Conservation (phyloP, 352 stramenopile species). For the Pythium aristosporum region DNA sequence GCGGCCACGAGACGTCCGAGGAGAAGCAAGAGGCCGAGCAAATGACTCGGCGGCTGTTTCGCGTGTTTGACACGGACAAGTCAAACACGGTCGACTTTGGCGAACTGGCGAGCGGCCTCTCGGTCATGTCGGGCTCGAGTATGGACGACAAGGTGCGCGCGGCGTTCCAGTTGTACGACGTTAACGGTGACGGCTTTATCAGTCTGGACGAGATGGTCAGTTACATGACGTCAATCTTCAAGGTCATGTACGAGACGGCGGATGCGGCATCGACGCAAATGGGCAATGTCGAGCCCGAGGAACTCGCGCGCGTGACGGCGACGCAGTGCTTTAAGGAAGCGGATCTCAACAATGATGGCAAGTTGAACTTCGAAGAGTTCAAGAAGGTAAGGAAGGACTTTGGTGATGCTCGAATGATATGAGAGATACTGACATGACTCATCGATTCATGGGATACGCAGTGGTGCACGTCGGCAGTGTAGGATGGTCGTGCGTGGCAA, state of each 20-base stretch:
- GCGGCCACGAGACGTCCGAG: constrained; percentile 59
- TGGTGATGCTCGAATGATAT: neutral
- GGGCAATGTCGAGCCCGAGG: constrained; percentile 59
- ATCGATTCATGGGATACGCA: neutral
- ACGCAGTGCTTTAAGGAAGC: constrained; percentile 85
- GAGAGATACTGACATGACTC: neutral
- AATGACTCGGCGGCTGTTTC: constrained; percentile 83
- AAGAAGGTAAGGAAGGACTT: constrained; percentile 64
- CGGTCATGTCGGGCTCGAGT: constrained; percentile 77
- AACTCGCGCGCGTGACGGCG: constrained; percentile 77
- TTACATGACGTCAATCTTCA: constrained; percentile 90
- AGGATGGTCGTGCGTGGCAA: constrained; percentile 13
- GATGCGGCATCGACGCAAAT: constrained; percentile 75
- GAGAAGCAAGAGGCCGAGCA: constrained; percentile 74
- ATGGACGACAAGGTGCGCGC: constrained; percentile 88
- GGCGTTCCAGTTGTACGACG: constrained; percentile 85
- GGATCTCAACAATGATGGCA: constrained; percentile 80
- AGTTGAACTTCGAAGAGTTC: constrained; percentile 89
- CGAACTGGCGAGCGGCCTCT: constrained; percentile 82
- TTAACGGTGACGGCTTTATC: constrained; percentile 84
- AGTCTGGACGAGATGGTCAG: constrained; percentile 85
- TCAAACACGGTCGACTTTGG: constrained; percentile 87
- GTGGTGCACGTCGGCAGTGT: constrained; percentile 23
- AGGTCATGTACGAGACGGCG: constrained; percentile 89
- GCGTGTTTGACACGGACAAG: constrained; percentile 82